phyloP scores from a whole-genome alignment of 2,329 filamentous ascomycete genomes.

The Trichothecium sympodiale region DNA sequence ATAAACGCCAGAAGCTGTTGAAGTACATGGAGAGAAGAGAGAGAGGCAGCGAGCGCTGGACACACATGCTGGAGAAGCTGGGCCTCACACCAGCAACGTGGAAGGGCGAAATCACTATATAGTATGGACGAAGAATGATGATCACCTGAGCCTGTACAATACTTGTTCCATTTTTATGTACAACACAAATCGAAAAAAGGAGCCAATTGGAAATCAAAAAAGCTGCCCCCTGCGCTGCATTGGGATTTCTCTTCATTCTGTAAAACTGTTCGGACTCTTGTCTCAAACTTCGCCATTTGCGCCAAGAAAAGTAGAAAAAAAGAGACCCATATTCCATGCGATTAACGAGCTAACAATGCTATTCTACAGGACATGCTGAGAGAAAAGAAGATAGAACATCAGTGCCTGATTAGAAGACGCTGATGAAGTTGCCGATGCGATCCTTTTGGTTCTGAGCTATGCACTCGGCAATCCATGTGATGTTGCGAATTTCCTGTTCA shows the following conservation, averaged over 20 bases:
- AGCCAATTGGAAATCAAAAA: too few species aligned
- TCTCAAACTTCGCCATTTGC: constrained; percentile 14
- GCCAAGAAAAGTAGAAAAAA: constrained; percentile 12
- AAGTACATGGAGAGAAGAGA: constrained; percentile 83
- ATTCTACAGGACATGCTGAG: constrained; percentile 31
- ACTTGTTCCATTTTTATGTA: constrained; percentile 35
- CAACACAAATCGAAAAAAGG: constrained; percentile 24
- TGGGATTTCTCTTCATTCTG: constrained; percentile 8
- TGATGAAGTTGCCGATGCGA: constrained; percentile 96
- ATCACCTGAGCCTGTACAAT: constrained; percentile 28
- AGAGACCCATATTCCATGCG: constrained; percentile 18
- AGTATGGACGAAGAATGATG: constrained; percentile 11
- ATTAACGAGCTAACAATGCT: constrained; percentile 25
- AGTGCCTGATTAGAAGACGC: constrained; percentile 61
- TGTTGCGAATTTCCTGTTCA: constrained; percentile 89
- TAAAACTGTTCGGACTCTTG: constrained; percentile 2
- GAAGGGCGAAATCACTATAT: constrained; percentile 66
- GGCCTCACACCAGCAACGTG: constrained; percentile 82
- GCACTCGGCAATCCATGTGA: constrained; percentile 98
- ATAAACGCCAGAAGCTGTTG: constrained; percentile 80
- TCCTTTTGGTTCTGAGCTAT: constrained; percentile 99
- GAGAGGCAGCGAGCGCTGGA: constrained; percentile 82
- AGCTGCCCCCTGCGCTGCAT: constrained; percentile 5
- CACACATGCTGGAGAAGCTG: constrained; percentile 70
- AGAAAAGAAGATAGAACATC: constrained; percentile 4